Evolutionary conservation across 306 rosid species (phyloP).

Genomic region (Glycine latifolia): DNA sequence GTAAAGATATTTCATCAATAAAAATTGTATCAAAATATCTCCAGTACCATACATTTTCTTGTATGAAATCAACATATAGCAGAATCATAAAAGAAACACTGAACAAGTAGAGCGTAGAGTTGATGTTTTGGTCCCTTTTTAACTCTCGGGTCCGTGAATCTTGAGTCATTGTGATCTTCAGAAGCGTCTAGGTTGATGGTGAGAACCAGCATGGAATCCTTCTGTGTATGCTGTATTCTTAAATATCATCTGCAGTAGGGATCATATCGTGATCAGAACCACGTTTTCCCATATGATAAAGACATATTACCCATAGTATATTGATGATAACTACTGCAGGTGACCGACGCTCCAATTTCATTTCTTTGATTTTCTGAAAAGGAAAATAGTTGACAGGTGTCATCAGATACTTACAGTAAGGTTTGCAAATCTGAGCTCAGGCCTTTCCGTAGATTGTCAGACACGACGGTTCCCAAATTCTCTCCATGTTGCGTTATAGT

Average conservation of each 20-base stretch:
- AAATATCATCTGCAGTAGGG: conserved; percentile 62
- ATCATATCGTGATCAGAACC: conserved; percentile 6
- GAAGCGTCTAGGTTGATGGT: conserved; percentile 49
- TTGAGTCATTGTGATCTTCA: conserved; percentile 33
- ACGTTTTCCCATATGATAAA: conserved; percentile 7
- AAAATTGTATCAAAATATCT: conserved; percentile 3
- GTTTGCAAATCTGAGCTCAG: conserved; percentile 63
- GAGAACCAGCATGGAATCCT: conserved; percentile 79
- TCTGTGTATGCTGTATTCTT: conserved; percentile 77
- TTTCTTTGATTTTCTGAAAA: neutral
- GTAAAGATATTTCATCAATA: conserved; percentile 3
- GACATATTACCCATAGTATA: neutral
- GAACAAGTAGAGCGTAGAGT: conserved; percentile 2
- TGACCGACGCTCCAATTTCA: conserved; percentile 18
- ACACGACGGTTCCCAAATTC: conserved; percentile 55
- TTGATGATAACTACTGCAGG: neutral
- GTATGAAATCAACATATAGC: conserved; percentile 1
- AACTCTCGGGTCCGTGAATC: neutral
- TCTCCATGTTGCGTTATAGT: conserved; percentile 60
- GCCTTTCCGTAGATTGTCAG: conserved; percentile 51
- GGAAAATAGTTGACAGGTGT: neutral
- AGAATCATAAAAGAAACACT: neutral
- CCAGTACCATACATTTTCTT: neutral
- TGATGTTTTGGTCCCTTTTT: neutral
- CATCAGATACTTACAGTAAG: conserved; percentile 59